A percentile compares a stretch with the other conserved stretches of the same genome.
Conservation (phyloP, 2,329 filamentous ascomycete genomes). For the Neonectria magnoliae region DNA sequence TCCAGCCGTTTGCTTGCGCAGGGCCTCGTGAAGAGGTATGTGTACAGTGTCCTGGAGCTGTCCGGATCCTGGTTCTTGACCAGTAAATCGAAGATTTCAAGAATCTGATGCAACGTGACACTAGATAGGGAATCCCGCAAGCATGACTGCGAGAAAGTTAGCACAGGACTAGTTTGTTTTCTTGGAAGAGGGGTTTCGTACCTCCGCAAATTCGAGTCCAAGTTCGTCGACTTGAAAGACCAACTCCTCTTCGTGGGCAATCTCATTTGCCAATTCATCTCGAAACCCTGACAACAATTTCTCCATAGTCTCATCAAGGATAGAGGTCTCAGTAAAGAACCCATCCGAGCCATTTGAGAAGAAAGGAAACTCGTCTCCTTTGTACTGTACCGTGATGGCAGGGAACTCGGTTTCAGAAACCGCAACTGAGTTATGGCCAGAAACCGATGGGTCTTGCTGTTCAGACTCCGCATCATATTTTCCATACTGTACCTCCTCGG, state of each 20-base stretch:
- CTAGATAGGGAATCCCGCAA: slow-evolving; percentile 47
- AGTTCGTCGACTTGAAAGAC: slow-evolving; percentile 63
- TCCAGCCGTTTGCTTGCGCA: slow-evolving; percentile 53
- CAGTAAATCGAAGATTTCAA: slow-evolving; percentile 55
- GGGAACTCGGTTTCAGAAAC: slow-evolving; percentile 41
- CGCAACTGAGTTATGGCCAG: slow-evolving; percentile 23
- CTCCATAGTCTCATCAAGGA: slow-evolving; percentile 57
- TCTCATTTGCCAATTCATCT: slow-evolving; percentile 56
- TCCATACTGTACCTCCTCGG: slow-evolving; percentile 12
- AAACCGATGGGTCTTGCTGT: slow-evolving; percentile 9
- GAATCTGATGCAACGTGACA: slow-evolving; percentile 53
- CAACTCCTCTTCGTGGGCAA: slow-evolving; percentile 58
- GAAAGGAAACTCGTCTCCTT: slow-evolving; percentile 55
- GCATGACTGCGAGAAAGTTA: slow-evolving; percentile 49
- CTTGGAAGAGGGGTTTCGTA: slow-evolving; percentile 40
- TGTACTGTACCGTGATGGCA: slow-evolving; percentile 55
- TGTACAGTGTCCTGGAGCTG: slow-evolving; percentile 51
- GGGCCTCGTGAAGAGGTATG: slow-evolving; percentile 54
- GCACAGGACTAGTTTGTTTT: slow-evolving; percentile 10
- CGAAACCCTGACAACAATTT: slow-evolving; percentile 57
- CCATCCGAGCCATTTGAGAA: slow-evolving; percentile 50
- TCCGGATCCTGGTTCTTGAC: slow-evolving; percentile 57
- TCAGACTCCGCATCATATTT: slow-evolving; percentile 3
- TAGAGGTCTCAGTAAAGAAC: slow-evolving; percentile 57
- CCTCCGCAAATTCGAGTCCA: slow-evolving; percentile 63